Conservation (phyloP, 2,329 filamentous ascomycete genomes). For the Paracamarosporium sp. region DNA sequence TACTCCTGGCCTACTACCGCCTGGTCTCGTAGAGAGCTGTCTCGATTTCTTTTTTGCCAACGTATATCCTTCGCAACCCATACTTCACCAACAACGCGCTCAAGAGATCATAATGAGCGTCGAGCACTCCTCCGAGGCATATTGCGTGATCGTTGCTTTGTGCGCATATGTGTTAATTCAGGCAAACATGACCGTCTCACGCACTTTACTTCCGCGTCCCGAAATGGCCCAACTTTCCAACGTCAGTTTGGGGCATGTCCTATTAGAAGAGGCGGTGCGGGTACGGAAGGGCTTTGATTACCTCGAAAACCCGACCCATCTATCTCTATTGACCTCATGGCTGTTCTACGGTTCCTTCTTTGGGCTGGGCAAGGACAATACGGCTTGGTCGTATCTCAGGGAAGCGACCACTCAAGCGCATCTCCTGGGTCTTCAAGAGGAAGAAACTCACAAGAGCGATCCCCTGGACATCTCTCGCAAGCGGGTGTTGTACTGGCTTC, state of each 20-base stretch:
- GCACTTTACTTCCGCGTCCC: conserved; percentile 55
- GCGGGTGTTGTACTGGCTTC: conserved; percentile 66
- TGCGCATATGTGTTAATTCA: conserved; percentile 60
- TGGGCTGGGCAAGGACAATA: conserved; percentile 66
- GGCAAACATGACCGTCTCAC: conserved; percentile 53
- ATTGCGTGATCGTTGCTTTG: conserved; percentile 62
- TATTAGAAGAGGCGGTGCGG: conserved; percentile 65
- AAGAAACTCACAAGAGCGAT: conserved; percentile 60
- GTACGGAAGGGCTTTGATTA: conserved; percentile 65
- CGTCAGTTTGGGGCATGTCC: conserved; percentile 58
- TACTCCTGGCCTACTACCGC: conserved; percentile 57
- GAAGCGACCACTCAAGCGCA: conserved; percentile 68
- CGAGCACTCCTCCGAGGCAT: conserved; percentile 60
- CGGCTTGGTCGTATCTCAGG: conserved; percentile 68
- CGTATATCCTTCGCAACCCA: conserved; percentile 69
- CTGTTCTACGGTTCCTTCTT: conserved; percentile 68
- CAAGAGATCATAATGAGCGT: conserved; percentile 62
- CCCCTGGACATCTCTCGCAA: conserved; percentile 61
- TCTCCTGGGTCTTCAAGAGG: conserved; percentile 65
- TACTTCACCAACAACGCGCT: conserved; percentile 59
- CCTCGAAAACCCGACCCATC: conserved; percentile 61
- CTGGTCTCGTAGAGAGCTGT: conserved; percentile 59
- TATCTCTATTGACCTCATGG: conserved; percentile 67
- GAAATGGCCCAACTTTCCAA: conserved; percentile 51
- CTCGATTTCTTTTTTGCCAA: conserved; percentile 68